Evolutionary conservation across 116 monocot species (phyloP).

Genomic region (Iris pallida): DNA sequence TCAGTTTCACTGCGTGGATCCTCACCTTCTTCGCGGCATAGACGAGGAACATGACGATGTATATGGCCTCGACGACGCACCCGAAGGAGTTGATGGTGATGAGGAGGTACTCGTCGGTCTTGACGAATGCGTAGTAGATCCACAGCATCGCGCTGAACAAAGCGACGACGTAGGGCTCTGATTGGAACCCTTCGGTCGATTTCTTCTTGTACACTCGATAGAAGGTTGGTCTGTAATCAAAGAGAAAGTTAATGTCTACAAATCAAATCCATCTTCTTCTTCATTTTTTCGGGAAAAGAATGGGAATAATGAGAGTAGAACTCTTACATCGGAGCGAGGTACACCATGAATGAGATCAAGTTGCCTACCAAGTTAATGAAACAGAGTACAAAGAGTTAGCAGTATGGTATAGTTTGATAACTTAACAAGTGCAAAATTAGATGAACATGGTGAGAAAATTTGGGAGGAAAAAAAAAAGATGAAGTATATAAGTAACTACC

Average conservation of each 20-base stretch:
- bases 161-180: slow-evolving; percentile 49
- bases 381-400: no score
- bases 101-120: slow-evolving; percentile 34
- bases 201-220: slow-evolving; percentile 44
- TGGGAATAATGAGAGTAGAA: neutral
- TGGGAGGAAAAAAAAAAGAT: no score
- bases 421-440: no score
- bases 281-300: neutral
- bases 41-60: slow-evolving; percentile 38
- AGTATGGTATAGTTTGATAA: no score
- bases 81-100: slow-evolving; percentile 54
- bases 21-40: slow-evolving; percentile 34
- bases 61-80: slow-evolving; percentile 41
- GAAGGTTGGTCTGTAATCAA: slow-evolving; percentile 48
- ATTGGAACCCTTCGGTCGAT: slow-evolving; percentile 57
- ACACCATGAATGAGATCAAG: slow-evolving; percentile 37
- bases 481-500: no score
- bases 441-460: no score
- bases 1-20: slow-evolving; percentile 25
- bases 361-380: neutral
- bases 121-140: slow-evolving; percentile 58
- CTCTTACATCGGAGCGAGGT: slow-evolving; percentile 37
- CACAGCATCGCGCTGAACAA: slow-evolving; percentile 73
- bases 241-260: neutral
- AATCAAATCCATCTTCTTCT: neutral